phyloP scores from a whole-genome alignment of 2,329 filamentous ascomycete species.

The Exophiala sp. region DNA sequence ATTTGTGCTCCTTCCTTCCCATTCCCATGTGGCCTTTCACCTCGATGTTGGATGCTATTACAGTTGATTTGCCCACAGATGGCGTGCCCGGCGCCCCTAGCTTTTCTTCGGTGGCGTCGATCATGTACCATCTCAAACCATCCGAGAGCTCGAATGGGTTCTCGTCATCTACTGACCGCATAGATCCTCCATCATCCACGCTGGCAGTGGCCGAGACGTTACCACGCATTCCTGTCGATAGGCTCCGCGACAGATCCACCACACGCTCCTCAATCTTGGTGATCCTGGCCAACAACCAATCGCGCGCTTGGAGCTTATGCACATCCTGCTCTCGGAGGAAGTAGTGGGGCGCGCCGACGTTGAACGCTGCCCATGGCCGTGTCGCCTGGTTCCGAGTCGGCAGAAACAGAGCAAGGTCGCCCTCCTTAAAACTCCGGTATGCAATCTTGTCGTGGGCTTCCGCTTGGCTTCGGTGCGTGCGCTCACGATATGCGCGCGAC shows the following conservation, averaged over 20 bases:
- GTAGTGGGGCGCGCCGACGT: slow-evolving; percentile 93
- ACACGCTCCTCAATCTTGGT: slow-evolving; percentile 85
- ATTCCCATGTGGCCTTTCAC: slow-evolving; percentile 61
- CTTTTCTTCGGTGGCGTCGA: slow-evolving; percentile 91
- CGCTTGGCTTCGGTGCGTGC: slow-evolving; percentile 70
- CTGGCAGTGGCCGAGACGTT: slow-evolving; percentile 48
- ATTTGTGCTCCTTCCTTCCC: slow-evolving; percentile 24
- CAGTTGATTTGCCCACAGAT: slow-evolving; percentile 83
- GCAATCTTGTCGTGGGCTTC: slow-evolving; percentile 95
- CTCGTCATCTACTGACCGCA: slow-evolving; percentile 67
- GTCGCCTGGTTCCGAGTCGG: slow-evolving; percentile 92
- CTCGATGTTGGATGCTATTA: slow-evolving; percentile 79
- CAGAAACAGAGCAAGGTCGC: slow-evolving; percentile 87
- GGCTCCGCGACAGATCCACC: slow-evolving; percentile 79
- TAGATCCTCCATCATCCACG: slow-evolving; percentile 45
- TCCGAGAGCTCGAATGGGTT: slow-evolving; percentile 97
- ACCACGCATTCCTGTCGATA: slow-evolving; percentile 43
- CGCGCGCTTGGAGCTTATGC: slow-evolving; percentile 74
- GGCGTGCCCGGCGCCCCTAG: slow-evolving; percentile 86
- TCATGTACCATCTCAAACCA: slow-evolving; percentile 89
- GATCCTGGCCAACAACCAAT: slow-evolving; percentile 96
- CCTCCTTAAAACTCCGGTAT: slow-evolving; percentile 91
- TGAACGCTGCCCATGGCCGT: slow-evolving; percentile 96
- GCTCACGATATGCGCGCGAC: slow-evolving; percentile 77
- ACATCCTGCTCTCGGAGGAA: slow-evolving; percentile 89